Evolutionary conservation across 352 stramenopile genomes (phyloP).

Genomic region (Phytopythium boreale): DNA sequence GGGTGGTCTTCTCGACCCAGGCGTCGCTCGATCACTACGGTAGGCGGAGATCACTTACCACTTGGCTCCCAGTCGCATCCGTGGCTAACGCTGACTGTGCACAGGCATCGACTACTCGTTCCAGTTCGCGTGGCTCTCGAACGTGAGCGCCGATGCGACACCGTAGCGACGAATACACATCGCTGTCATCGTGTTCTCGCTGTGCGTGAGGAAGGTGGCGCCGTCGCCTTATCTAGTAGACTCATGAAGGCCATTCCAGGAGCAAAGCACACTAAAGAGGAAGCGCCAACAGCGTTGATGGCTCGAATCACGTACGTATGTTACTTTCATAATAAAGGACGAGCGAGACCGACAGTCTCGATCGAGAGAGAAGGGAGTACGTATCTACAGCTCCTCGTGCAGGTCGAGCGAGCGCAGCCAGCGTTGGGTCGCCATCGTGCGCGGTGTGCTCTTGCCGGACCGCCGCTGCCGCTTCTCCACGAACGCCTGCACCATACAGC

Average conservation of each 20-base stretch:
- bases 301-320: not conserved
- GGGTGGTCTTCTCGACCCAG: conserved; percentile 1
- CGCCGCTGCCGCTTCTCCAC: conserved; percentile 62
- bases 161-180: not conserved
- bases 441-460: conserved; percentile 42
- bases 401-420: conserved; percentile 57
- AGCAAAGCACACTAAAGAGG: not conserved
- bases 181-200: too few relatives aligned
- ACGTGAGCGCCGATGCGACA: not conserved
- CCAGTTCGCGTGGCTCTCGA: not conserved
- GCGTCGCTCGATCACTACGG: not conserved
- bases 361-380: too few relatives aligned
- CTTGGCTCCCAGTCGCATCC: too few relatives aligned
- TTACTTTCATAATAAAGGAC: not conserved
- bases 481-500: conserved; percentile 33
- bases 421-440: conserved; percentile 59
- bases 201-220: too few relatives aligned
- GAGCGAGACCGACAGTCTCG: not conserved
- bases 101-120: conserved; percentile 2
- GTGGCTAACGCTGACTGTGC: not conserved
- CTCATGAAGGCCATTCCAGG: not conserved
- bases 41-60: not conserved
- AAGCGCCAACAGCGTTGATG: not conserved
- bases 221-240: too few relatives aligned
- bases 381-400: not conserved